These are phyloP conservation scores for Cylindrotheca fusiformis DNA, from an alignment of 108 stramenopile species.

Conservation along the genomic window DNA sequence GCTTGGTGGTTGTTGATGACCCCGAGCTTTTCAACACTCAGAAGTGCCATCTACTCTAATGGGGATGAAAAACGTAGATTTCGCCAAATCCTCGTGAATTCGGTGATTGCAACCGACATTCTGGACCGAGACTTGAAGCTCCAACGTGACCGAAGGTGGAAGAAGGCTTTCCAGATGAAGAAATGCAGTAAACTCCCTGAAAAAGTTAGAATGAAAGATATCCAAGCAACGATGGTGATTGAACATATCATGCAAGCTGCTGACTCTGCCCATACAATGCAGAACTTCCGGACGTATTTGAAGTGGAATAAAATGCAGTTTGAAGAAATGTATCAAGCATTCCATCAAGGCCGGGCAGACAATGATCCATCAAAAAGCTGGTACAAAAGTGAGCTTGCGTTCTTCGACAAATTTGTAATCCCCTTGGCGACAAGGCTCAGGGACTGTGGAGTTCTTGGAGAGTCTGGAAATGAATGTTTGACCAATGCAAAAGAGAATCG, in stretches of 20 bases:
- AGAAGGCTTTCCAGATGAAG: conserved; percentile 7
- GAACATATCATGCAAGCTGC: conserved; percentile 5
- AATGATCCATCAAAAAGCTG: conserved; percentile 38
- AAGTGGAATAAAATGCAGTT: conserved; percentile 41
- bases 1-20: conserved; percentile 43
- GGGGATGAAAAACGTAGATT: conserved; percentile 36
- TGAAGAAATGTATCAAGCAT: conserved; percentile 44
- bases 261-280: background rate
- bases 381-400: conserved; percentile 41
- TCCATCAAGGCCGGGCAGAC: conserved; percentile 25
- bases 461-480: conserved; percentile 17
- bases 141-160: conserved; percentile 3
- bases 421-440: conserved; percentile 36
- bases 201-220: background rate
- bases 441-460: conserved; percentile 34
- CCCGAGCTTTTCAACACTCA: conserved; percentile 13
- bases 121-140: background rate
- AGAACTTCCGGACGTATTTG: conserved; percentile 2
- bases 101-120: conserved; percentile 50
- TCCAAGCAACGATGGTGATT: background rate
- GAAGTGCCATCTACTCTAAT: conserved; percentile 28
- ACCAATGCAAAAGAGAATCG: conserved; percentile 23
- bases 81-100: conserved; percentile 48
- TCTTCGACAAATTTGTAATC: conserved; percentile 31
- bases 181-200: background rate